Evolutionary conservation across 2,329 filamentous ascomycete species (phyloP), one percentile per base, ranked within the genome.

Genomic region (Fusarium sacchari): DNA sequence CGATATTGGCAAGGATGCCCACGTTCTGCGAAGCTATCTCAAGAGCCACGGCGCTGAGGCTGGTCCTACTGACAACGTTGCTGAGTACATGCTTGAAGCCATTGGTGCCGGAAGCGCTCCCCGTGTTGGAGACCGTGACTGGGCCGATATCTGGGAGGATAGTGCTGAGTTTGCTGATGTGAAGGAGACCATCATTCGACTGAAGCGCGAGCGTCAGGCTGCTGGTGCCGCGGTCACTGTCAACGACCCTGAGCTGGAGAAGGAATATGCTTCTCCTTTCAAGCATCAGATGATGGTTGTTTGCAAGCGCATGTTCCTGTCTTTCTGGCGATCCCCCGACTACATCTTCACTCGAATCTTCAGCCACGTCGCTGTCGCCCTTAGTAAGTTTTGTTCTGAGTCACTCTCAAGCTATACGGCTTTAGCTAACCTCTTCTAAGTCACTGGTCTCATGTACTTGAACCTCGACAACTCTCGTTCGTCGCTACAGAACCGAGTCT

Each of bases 321-420:
- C 93, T 1, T 96, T 93, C 85, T 97, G 94, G 94, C 88, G 95
- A 46, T 93, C 92, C 5, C 93, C 93, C 40, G 95, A 97, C 84
- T 97, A 97, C 80, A 91, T 94, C 59, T 96, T 97, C 81, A 97
- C 94, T 2, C 90, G 94, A 24, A 85, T 97, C 24, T 97, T 96
- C 86, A 95, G 93, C 79, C 94, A 97, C 80, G 85, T 96, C 67
- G 89, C 91, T 69, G 93, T 97, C 73, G 92, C 93, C 3, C 79
- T 97, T 20, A 84, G 58, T 56, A 43, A 36, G 58, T 60, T 15
- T 53, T 28, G 24, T 18, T 22, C 5, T 14, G 18, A 49, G 18
- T 18, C 18, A 15, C 20, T 36, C n/a, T 22, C 7, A 42, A 42
- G 13, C 22, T 26, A 10, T 43, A 3, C 5, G 12, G 15, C 3